Evolutionary conservation across 2,329 filamentous ascomycete species (phyloP).

Genomic region (Botrytis elliptica): DNA sequence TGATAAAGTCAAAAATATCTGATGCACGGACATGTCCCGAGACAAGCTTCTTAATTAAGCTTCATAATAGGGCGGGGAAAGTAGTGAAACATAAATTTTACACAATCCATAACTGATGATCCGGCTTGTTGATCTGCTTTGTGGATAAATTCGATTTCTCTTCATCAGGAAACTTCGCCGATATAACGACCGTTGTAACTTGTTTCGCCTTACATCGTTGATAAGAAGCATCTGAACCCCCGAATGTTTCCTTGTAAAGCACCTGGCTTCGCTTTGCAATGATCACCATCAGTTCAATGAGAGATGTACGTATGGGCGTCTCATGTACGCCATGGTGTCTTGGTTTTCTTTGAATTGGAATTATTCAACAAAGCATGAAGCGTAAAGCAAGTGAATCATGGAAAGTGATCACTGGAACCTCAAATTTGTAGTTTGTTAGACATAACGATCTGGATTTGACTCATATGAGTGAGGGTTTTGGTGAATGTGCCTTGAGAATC

Average conservation of each 20-base stretch:
- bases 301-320: not conserved
- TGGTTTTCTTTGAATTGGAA: not conserved
- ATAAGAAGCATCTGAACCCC: not conserved
- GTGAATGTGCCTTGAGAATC: not conserved
- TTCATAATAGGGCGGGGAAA: not conserved
- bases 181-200: not conserved
- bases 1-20: not conserved
- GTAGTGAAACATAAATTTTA: not conserved
- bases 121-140: not conserved
- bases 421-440: not conserved
- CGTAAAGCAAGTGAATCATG: not conserved
- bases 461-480: not conserved
- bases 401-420: not conserved
- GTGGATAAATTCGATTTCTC: not conserved
- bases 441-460: not conserved
- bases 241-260: not conserved
- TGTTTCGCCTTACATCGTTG: not conserved
- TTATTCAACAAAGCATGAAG: not conserved
- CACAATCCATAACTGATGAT: not conserved
- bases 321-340: not conserved
- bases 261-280: not conserved
- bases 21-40: not conserved
- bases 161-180: not conserved
- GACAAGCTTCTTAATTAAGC: not conserved
- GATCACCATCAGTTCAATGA: not conserved